Base-by-base conservation (phyloP, 2,329 filamentous ascomycete species). In the Talaromyces piceae region DNA sequence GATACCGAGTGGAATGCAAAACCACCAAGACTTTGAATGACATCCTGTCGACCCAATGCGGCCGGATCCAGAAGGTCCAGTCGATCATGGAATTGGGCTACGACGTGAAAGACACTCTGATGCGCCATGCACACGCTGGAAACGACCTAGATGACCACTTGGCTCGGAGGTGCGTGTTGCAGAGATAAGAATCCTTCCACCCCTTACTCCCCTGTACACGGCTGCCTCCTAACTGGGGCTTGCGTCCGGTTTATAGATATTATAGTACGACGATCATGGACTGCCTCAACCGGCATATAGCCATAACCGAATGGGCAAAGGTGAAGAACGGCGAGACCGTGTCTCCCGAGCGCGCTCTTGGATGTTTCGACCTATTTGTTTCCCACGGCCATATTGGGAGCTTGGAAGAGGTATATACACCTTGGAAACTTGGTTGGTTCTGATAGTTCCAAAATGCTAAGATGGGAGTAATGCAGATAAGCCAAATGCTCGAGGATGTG, bases 341-440 rank as follows among this genome's bases (percentile, higher is more conserved):
- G 20, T 66, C 80, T 6, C 74, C 95, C 18, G 91, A 95, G 64
- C 78, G 80, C 52, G 86, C 86, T 1, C 72, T 97, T 13, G 86
- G 84, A 18, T 86, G 86, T 12, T 95, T 94, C 66, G 93, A 97
- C 67, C 79, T 97, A 69, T 97, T 97, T 68, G 82, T 95, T 43
- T 73, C 91, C 25, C 82, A 86, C 57, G 84, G 86, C 50, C 78
- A 82, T 16, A 75, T 77, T 26, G 83, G 85, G n/a, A 89, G 94
- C 63, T 70, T 91, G 47, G 78, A 86, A 51, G 82, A 89, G 71
- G 85, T 86, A 69, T 33, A 9, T n/a, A n/a, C n/a, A n/a, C n/a
- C n/a, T n/a, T 33, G 12, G 8, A 27, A n/a, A 12, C 13, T 48
- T 12, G 18, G n/a, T n/a, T 26, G n/a, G 4, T 37, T 13, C 7